Base-by-base conservation (phyloP, 2,329 filamentous ascomycete genomes). In the Thyridium curvatum region DNA sequence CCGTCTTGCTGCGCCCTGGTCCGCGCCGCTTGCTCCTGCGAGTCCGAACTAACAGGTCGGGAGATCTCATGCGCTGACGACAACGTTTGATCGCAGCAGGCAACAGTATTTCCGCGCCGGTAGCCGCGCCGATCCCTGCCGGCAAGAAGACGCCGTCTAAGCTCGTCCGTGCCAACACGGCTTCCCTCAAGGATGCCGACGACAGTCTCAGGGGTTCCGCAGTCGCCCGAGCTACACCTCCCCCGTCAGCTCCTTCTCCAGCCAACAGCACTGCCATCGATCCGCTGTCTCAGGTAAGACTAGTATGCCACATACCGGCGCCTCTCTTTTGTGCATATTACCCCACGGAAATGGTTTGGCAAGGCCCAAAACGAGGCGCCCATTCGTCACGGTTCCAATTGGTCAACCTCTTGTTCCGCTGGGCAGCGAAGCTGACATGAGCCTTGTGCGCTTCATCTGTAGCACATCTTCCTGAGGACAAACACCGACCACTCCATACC, bases 381-480 rank as follows among this genome's bases (percentile, higher is more conserved):
- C 21, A 26, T 6, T 32, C 7, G 30, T 16, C 26, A 4, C 28
- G 35, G 15, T 26, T 26, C 21, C 21, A 26, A 26, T 26, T 26
- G 21, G 32, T 17, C 32, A 33, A 17, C 15, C 3, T 6, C 8
- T 33, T 9, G 4, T 9, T 33, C 32, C 14, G 32, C 15, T 33
- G 21, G 21, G 21, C 32, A 33, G 10, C 32, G 30, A 28, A 30
- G 34, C 39, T 41, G 30, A 41, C 39, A 18, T 12, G 16, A 8
- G n/a, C n/a, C n/a, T 30, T 4, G n/a, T 14, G 6, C 13, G 6
- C 12, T 14, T n/a, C 30, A 28, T 30, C 29, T 13, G 8, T 42
- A 78, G 74, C 76, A 81, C 51, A 82, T 82, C 34, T 66, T 85
- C 38, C 72, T 80, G 52, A 76, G 83, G 49, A 84, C 81, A 39